A percentile compares a stretch with the other conserved stretches of the same genome.
These are phyloP conservation scores for Debaryomyces fabryi DNA, from an alignment of 1,139 yeast species.

Conservation along the genomic window DNA sequence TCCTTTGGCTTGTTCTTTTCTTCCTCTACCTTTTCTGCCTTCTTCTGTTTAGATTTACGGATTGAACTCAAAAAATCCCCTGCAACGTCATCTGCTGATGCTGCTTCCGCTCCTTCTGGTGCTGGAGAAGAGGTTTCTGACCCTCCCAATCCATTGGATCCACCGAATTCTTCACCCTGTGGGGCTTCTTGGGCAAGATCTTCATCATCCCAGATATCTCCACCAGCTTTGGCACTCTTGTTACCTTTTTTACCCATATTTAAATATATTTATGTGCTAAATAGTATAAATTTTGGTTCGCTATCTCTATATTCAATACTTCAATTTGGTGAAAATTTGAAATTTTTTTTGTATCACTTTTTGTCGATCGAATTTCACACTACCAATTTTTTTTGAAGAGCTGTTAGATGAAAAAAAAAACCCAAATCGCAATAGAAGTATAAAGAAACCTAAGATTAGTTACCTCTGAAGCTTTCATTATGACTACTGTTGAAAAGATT, in stretches of 20 bases:
- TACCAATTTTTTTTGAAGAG: conserved; percentile 6
- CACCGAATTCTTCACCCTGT: conserved; percentile 59
- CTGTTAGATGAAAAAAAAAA: conserved; percentile 1
- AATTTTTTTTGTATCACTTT: conserved; percentile 7
- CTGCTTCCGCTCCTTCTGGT: conserved; percentile 23
- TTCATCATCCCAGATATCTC: conserved; percentile 83
- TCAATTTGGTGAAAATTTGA: neutral
- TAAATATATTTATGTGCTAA: conserved; percentile 8
- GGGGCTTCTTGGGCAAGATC: conserved; percentile 63
- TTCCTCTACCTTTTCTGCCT: conserved; percentile 59
- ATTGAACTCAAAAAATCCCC: conserved; percentile 83
- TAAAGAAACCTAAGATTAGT: neutral
- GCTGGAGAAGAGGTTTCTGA: conserved; percentile 21
- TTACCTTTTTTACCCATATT: conserved; percentile 55
- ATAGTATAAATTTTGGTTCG: neutral
- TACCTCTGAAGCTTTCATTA: conserved; percentile 22
- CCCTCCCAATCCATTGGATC: conserved; percentile 13
- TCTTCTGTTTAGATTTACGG: conserved; percentile 77
- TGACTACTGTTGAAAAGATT: conserved; percentile 88
- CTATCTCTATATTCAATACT: neutral
- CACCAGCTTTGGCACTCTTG: conserved; percentile 54
- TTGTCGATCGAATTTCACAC: conserved; percentile 6
- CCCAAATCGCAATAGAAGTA: neutral
- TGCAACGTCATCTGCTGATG: conserved; percentile 47
- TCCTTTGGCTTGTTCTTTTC: conserved; percentile 47